Evolutionary conservation across 495 filamentous ascomycete species (phyloP), one percentile per base, ranked within the genome.

Genomic region (Xylaria bambusicola): DNA sequence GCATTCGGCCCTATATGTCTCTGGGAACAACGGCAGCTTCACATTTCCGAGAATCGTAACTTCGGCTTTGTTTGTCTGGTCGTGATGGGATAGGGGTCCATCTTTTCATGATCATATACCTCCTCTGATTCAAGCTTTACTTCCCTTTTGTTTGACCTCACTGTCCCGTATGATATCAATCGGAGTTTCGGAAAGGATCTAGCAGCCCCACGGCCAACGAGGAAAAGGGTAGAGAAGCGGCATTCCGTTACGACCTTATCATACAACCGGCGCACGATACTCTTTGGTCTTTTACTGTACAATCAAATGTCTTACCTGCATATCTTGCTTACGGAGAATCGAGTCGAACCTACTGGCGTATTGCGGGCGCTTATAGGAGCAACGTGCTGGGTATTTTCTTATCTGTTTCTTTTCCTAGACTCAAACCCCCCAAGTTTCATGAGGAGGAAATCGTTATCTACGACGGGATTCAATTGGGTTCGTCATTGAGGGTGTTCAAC

Each of bases 161-260:
- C 58, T 65, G 56, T 68, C 63, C 65, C 66, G 62, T 69, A 68
- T 51, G 59, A 68, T 69, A 65, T 57, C 61, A 60, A 63, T 65
- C 61, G 68, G 66, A 69, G 66, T 71, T 71, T 67, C 38, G 66
- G 62, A 68, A 62, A 65, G 62, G 67, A 65, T 61, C 55, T 55
- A 67, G 63, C 58, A 53, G 67, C 67, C 65, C 62, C 66, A 68
- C 64, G 64, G 67, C 67, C 64, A 60, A 50, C 27, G 69, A 53
- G 35, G 47, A 27, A 62, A 67, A 63, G 46, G 52, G 52, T 61
- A 57, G 59, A 42, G 52, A 59, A 41, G 24, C 53, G n/a, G 12
- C 20, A 45, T 46, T 55, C 52, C 29, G 27, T 13, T 55, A 54
- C 52, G 52, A 54, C 36, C 38, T 54, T 38, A 41, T 53, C 51